These are phyloP conservation scores for Combretum micranthum DNA, from an alignment of 345 rosid genomes.

Conservation along the genomic window DNA sequence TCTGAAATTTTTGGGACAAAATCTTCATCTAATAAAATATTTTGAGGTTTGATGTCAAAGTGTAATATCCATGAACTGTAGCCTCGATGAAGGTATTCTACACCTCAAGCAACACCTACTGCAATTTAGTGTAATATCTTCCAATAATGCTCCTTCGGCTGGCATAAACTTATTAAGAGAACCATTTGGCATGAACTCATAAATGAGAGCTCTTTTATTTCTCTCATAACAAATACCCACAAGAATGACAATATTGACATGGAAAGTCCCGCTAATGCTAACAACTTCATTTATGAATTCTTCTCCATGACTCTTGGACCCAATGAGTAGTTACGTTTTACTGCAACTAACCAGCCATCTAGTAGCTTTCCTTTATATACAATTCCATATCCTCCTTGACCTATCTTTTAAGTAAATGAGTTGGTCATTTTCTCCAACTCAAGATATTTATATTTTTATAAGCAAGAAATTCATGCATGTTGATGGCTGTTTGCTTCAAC, in stretches of 20 bases:
- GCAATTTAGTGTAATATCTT: conserved; percentile 14
- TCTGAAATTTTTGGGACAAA: conserved; percentile 34
- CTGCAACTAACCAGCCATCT: conserved; percentile 27
- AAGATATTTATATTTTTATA: background rate
- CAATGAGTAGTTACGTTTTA: conserved; percentile 19
- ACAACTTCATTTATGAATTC: conserved; percentile 40
- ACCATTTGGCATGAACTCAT: conserved; percentile 1
- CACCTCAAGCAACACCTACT: conserved; percentile 29
- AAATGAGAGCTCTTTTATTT: background rate
- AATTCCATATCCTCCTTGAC: conserved; percentile 30
- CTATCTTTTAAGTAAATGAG: conserved; percentile 20
- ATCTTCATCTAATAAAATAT: conserved; percentile 22
- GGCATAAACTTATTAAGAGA: background rate
- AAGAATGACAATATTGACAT: background rate
- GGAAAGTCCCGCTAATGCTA: conserved; percentile 15
- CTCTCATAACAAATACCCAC: background rate
- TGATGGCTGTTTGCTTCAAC: background rate
- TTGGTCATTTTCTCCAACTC: conserved; percentile 11
- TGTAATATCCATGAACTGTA: conserved; percentile 36
- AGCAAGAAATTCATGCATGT: background rate
- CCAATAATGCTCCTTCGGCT: background rate
- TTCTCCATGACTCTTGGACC: conserved; percentile 14
- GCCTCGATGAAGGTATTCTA: conserved; percentile 37
- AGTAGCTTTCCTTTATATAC: conserved; percentile 30
- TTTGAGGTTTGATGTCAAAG: conserved; percentile 42